Base-by-base conservation (phyloP, 2,329 filamentous ascomycete species). In the Calycina herbarum region DNA sequence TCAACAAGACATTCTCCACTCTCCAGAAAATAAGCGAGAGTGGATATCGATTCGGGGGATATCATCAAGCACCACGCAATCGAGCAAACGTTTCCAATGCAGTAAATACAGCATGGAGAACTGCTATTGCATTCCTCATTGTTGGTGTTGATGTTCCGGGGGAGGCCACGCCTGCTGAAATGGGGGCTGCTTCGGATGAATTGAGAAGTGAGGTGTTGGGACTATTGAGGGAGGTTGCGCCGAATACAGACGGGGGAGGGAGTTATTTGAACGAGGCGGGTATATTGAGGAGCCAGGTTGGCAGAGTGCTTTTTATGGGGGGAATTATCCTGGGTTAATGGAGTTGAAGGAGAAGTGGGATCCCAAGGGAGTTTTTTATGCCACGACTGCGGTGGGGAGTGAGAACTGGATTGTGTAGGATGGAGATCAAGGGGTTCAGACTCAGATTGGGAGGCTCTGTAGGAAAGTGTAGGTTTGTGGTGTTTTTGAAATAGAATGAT, bases 251-350 rank as follows among this genome's bases (percentile, higher is more conserved):
- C 10, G 45, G 20, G 8, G 45, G 45, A 4, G 81, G 79, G 3
- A 75, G 78, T 0, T 83, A 83, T 72, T 77, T 81, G 77, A 83
- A 82, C 68, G 83, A 86, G 74, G 82, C 79, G 2, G 79, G 83
- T 73, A 79, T 81, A 79, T 81, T 61, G 74, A 74, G 42, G 77
- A 82, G 73, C 75, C 76, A 0, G 69, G 79, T 57, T 82, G 77
- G 72, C 76, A 67, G 11, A 62, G 68, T 24, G 58, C 61, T 11
- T 71, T 72, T 60, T 71, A 67, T 64, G 69, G 70, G 10, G 38
- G 29, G 1, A 64, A 69, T 29, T 84, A 84, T 64, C 65, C 72
- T 1, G 67, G 69, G 11, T 69, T 85, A 4, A 69, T 78, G 8
- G 57, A 64, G 1, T 73, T 86, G 45, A 87, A 87, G 79, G 69